These are phyloP conservation scores for Crataegus laevigata DNA, from an alignment of 306 rosid genomes.

Conservation along the genomic window DNA sequence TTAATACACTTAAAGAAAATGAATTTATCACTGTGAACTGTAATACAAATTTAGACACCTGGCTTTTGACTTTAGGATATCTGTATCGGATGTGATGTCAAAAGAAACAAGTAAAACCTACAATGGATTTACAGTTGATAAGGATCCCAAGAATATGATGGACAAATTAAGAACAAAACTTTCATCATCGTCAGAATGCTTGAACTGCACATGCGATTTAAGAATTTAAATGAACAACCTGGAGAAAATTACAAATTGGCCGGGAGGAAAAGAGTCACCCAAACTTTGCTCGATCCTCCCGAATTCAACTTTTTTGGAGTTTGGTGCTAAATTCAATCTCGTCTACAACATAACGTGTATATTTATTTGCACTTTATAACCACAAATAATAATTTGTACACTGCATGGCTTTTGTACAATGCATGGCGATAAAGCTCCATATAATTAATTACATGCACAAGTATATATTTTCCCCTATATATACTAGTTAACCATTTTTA, in stretches of 20 bases:
- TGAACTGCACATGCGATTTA: background rate
- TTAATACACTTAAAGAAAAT: too few relatives aligned
- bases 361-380: background rate
- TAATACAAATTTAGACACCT: too few relatives aligned
- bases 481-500: too few relatives aligned
- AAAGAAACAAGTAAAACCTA: too few relatives aligned
- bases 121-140: too few relatives aligned
- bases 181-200: background rate
- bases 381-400: background rate
- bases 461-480: background rate
- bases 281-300: background rate
- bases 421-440: background rate
- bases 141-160: too few relatives aligned
- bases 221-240: too few relatives aligned
- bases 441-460: background rate
- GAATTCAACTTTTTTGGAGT: background rate
- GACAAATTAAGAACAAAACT: too few relatives aligned
- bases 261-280: too few relatives aligned
- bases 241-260: background rate
- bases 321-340: background rate
- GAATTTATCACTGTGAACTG: too few relatives aligned
- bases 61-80: too few relatives aligned
- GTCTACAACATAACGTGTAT: background rate
- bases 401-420: background rate
- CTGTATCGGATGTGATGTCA: too few relatives aligned